Conservation (phyloP, 2,329 filamentous ascomycete species). For the Lecanicillium sp. region DNA sequence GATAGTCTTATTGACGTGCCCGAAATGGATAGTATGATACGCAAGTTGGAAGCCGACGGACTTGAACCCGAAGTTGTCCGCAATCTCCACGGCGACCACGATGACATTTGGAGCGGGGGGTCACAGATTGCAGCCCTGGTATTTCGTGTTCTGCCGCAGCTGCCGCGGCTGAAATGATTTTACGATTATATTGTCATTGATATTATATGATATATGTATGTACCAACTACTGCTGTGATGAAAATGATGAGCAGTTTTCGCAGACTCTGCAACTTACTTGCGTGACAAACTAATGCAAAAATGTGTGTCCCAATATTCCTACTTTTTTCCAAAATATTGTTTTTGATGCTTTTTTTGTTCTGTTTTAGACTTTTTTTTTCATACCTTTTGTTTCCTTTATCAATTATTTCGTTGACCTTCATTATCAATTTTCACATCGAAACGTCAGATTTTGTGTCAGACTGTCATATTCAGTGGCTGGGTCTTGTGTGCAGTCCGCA, state of each 20-base stretch:
- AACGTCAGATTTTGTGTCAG: no score
- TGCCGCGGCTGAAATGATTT: background rate
- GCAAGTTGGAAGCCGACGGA: constrained; percentile 32
- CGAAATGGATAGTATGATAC: constrained; percentile 50
- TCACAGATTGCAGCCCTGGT: constrained; percentile 43
- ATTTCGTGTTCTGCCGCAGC: constrained; percentile 15
- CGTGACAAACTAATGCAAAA: no score
- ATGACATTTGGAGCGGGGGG: constrained; percentile 56
- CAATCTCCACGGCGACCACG: constrained; percentile 50
- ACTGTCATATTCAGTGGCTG: no score
- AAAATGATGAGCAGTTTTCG: constrained; percentile 1
- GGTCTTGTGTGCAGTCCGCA: no score
- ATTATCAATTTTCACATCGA: no score
- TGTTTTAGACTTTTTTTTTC: no score
- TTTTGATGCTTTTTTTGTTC: no score
- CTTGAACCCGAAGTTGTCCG: constrained; percentile 21
- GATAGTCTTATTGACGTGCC: constrained; percentile 45
- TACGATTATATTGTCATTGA: background rate
- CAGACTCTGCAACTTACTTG: no score
- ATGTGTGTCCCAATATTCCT: no score
- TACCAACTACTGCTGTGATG: background rate
- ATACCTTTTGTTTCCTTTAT: no score
- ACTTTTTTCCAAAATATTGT: no score
- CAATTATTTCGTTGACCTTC: no score
- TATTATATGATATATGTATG: background rate